Evolutionary conservation across 768 basidiomycete species (phyloP), one percentile per base, ranked within the genome.

Genomic region (Suillus tomentosus): DNA sequence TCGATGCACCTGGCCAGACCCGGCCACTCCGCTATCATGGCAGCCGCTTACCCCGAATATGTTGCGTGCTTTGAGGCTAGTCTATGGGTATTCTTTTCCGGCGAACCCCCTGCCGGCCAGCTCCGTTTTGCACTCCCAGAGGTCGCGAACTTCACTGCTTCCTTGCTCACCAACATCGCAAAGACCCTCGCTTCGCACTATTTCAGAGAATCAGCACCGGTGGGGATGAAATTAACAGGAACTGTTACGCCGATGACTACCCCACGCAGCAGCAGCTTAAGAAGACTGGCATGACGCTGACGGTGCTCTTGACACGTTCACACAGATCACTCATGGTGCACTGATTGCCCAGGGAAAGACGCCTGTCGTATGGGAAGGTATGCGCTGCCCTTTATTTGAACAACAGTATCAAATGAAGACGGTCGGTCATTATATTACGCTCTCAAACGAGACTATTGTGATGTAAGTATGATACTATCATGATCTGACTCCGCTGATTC

Each of bases 101-200:
- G 75, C 64, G 87, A 22, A 17, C 91, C 92, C 0, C 92, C 91
- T 0, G 83, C 92, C 0, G 91, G 92, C 0, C 91, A 93, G 71
- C 82, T 93, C 17, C 86, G 88, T 36, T 79, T 93, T 62, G 85
- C 89, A 1, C 80, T 84, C 17, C 67, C 79, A 1, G 80, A 76
- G 0, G 87, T 86, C 1, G 74, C 82, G 50, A 76, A 82, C 27
- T 92, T 90, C 66, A 83, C 85, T 0, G 70, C 78, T 1, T 72
- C 69, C 11, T 66, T 93, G 19, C 74, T 92, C 68, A 72, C 72
- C 0, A 77, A 85, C 0, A 81, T 84, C 15, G 84, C 86, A 4
- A 68, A 73, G n/a, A 73, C 80, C 27, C 74, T 89, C 4, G 83
- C 84, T 0, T 83, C 84, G 4, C 80, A 72, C 31, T 77, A 89